Evolutionary conservation across 805 yeast species (phyloP), one percentile per base, ranked within the genome.

Genomic region (Metschnikowia continentalis): DNA sequence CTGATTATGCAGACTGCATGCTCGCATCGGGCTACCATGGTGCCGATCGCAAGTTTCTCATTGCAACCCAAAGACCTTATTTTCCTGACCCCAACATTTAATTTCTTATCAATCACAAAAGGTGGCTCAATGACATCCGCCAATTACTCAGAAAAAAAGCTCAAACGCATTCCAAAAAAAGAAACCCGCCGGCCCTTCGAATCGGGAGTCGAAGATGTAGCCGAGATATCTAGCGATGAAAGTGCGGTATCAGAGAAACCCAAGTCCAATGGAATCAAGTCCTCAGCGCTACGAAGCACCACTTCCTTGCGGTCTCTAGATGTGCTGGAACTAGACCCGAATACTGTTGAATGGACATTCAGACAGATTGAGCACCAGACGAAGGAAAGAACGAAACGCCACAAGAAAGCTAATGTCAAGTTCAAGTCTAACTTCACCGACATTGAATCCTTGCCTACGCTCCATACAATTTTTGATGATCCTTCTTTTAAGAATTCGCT

Each of bases 381-480:
- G 5, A 38, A 37, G 26, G 15, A 38, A 13, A 51, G 59, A 22
- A 42, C 46, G 10, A 52, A 49, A n/a, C 49, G 55, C n/a, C 50
- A 47, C 40, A 49, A 39, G 47, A 26, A 50, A n/a, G 52, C 47
- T 13, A 35, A 52, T 17, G 61, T 54, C 19, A 71, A 71, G 23
- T 81, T 82, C 57, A 59, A 64, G 36, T 62, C 68, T 20, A 51
- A 58, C 13, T 57, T 53, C 39, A 44, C 53, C n/a, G 58, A 57
- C 35, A 47, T 48, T 39, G 53, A 47, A 6, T 19, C 46, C 11
- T 23, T 33, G 2, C 52, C 55, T 4, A 51, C 46, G 10, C 50
- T 77, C 32, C 64, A 77, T 6, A 69, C 77, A 4, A 82, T 85
- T 15, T 74, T 85, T 54, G 91, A 85, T 61, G 69, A 76, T 14